Percentiles rank a stretch among this genome's conserved stretches.
These are phyloP conservation scores for Ganoderma boninense DNA, from an alignment of 1,284 basidiomycete genomes.

Conservation along the genomic window DNA sequence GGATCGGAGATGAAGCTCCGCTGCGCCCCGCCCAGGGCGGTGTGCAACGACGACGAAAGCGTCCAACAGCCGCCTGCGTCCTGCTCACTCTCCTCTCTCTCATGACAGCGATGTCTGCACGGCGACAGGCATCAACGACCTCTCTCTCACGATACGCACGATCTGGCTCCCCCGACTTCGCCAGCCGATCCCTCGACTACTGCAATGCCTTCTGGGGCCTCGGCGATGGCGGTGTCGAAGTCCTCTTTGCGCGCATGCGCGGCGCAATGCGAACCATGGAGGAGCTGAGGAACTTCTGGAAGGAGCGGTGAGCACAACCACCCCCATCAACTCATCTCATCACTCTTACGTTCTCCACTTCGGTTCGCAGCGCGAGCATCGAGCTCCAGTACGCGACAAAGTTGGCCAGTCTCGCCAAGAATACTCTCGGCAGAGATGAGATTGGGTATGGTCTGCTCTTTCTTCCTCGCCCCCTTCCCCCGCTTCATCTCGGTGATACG, in stretches of 20 bases:
- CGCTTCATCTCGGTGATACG: neutral
- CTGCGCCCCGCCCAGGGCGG: slow-evolving; percentile 1
- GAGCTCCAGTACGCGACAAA: slow-evolving; percentile 97
- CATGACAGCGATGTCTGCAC: slow-evolving; percentile 41
- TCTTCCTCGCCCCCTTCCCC: neutral
- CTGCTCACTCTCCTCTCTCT: neutral
- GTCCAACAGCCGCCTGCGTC: slow-evolving; percentile 1
- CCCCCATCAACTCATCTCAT: neutral
- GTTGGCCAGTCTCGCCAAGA: slow-evolving; percentile 83
- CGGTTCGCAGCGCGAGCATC: slow-evolving; percentile 70
- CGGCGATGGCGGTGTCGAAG: slow-evolving; percentile 89
- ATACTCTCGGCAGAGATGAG: slow-evolving; percentile 85
- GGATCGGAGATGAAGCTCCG: neutral
- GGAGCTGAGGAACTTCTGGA: slow-evolving; percentile 88
- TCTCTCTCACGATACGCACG: slow-evolving; percentile 75
- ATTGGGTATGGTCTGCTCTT: slow-evolving; percentile 69
- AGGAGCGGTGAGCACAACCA: slow-evolving; percentile 73
- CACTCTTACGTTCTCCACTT: neutral
- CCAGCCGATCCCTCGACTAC: slow-evolving; percentile 76
- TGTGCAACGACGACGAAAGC: slow-evolving; percentile 9
- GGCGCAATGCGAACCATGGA: slow-evolving; percentile 89
- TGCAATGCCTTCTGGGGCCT: slow-evolving; percentile 98
- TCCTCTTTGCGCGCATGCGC: slow-evolving; percentile 88
- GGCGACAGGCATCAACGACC: slow-evolving; percentile 78
- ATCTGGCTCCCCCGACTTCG: slow-evolving; percentile 57